Percentiles rank a stretch among this genome's conserved stretches.
Evolutionary conservation across 2,329 filamentous ascomycete species (phyloP).

Genomic region (Coniochaeta ligniaria): DNA sequence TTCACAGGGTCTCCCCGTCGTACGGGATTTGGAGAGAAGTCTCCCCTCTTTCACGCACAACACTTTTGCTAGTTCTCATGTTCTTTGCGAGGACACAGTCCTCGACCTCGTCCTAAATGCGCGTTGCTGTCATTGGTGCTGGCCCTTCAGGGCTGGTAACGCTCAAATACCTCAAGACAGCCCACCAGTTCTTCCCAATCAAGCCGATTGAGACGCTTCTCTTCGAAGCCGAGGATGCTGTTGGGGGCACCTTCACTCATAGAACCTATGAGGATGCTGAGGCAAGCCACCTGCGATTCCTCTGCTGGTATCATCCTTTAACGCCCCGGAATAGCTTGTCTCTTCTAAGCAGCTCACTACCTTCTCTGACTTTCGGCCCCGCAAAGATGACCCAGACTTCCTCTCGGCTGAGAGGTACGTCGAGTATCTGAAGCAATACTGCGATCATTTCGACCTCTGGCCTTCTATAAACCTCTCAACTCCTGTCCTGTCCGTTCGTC

Average conservation of each 20-base stretch:
- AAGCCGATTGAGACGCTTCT: constrained; percentile 30
- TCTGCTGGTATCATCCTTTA: neutral
- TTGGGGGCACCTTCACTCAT: constrained; percentile 35
- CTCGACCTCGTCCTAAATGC: constrained; percentile 2
- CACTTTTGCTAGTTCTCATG: neutral
- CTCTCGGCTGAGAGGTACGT: constrained; percentile 22
- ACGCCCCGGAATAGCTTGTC: constrained; percentile 20
- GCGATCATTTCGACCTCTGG: constrained; percentile 23
- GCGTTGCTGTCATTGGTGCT: constrained; percentile 28
- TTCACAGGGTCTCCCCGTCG: neutral
- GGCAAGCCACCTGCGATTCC: constrained; percentile 8
- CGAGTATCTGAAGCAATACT: constrained; percentile 27
- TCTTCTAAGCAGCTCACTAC: constrained; percentile 36
- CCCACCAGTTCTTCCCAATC: constrained; percentile 19
- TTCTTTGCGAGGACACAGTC: neutral
- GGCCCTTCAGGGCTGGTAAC: constrained; percentile 29
- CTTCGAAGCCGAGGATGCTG: constrained; percentile 30
- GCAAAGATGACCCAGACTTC: constrained; percentile 26
- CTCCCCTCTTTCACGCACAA: neutral
- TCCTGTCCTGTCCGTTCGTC: constrained; percentile 15
- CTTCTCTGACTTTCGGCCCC: constrained; percentile 35
- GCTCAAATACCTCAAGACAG: constrained; percentile 27
- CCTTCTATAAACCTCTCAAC: constrained; percentile 23
- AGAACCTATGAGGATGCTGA: constrained; percentile 37
- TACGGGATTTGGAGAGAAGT: neutral